phyloP scores from a whole-genome alignment of 192 early-diverging fungal genomes.

The Anaeromyces robustus region DNA sequence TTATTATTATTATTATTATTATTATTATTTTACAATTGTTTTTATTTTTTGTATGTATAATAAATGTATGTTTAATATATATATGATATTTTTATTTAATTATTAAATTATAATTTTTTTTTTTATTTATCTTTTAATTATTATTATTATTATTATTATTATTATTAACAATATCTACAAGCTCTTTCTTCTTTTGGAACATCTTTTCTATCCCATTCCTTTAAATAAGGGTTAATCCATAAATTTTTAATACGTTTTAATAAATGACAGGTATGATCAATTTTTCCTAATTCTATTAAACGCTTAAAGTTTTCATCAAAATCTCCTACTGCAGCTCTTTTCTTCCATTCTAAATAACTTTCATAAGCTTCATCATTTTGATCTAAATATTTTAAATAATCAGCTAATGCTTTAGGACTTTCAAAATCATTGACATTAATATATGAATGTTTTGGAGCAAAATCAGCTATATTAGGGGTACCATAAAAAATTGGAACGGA shows the following conservation, averaged over 20 bases:
- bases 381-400: neutral
- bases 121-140: too few species aligned
- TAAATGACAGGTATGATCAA: neutral
- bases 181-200: neutral
- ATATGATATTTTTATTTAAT: too few species aligned
- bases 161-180: neutral
- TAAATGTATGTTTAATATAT: too few species aligned
- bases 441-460: neutral
- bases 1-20: too few species aligned
- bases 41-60: too few species aligned
- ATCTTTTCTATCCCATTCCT: neutral
- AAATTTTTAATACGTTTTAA: neutral
- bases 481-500: neutral
- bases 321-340: neutral
- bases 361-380: neutral
- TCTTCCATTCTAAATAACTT: constrained; percentile 3
- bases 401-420: neutral
- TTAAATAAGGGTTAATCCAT: neutral
- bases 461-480: neutral
- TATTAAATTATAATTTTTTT: too few species aligned
- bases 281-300: neutral
- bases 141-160: too few species aligned
- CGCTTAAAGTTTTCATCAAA: neutral
- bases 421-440: neutral
- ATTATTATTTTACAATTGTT: too few species aligned